Percentiles rank a stretch among this genome's conserved stretches.
Conservation (phyloP, 2,329 filamentous ascomycete species). For the Chaetomium olivaceum region DNA sequence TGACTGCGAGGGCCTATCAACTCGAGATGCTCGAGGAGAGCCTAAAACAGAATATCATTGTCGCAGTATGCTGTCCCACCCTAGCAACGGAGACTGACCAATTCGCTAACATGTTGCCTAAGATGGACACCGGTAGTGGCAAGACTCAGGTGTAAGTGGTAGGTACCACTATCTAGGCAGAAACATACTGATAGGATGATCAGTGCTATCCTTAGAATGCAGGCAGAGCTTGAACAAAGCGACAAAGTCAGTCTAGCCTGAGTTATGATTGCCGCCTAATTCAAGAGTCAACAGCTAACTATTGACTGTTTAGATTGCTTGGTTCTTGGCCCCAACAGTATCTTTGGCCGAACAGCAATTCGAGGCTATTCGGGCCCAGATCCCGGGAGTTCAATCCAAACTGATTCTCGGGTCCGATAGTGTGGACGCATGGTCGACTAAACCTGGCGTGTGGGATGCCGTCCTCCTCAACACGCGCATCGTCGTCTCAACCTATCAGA, state of each 20-base stretch:
- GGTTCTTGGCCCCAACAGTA: slow-evolving; percentile 74
- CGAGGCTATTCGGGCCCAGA: slow-evolving; percentile 58
- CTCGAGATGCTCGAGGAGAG: slow-evolving; percentile 74
- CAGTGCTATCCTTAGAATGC: slow-evolving; percentile 69
- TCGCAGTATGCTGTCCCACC: slow-evolving; percentile 53
- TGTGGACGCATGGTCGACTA: slow-evolving; percentile 71
- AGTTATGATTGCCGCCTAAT: slow-evolving; percentile 24
- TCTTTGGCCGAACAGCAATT: slow-evolving; percentile 67
- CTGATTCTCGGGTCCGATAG: slow-evolving; percentile 68
- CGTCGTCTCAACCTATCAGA: slow-evolving; percentile 76
- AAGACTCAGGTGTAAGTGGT: slow-evolving; percentile 71
- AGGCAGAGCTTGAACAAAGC: slow-evolving; percentile 60
- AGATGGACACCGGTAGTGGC: slow-evolving; percentile 81
- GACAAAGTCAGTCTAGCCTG: slow-evolving; percentile 51
- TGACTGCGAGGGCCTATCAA: slow-evolving; percentile 65
- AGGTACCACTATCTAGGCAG: background rate
- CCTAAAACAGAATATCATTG: slow-evolving; percentile 68
- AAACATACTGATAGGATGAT: slow-evolving; percentile 21
- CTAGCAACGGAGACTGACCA: too few species aligned
- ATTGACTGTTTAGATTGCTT: slow-evolving; percentile 54
- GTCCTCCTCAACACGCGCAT: slow-evolving; percentile 65
- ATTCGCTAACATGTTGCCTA: slow-evolving; percentile 15
- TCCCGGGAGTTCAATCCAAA: slow-evolving; percentile 59
- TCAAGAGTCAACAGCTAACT: background rate
- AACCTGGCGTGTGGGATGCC: slow-evolving; percentile 62